Evolutionary conservation across 805 yeast genomes (phyloP), one percentile per base, ranked within the genome.

Genomic region (Groenewaldozyma salmanticensis): DNA sequence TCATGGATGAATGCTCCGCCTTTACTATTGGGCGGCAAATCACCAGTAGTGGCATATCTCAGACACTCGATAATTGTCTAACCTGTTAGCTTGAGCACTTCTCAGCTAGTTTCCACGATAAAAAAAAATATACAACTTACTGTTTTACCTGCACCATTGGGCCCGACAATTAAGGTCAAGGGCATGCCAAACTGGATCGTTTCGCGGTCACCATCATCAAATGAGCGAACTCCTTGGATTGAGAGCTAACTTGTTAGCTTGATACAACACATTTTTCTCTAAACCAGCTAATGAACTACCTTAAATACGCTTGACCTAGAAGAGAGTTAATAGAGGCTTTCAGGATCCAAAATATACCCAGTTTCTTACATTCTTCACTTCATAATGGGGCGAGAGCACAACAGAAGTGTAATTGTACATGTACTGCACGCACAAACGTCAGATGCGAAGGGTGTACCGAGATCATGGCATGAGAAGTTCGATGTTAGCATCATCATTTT

Each of bases 1-100:
- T 92, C 98, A 54, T 87, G 92, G 5, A 92, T 74, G 58, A 92
- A 92, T 1, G 96, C 97, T 5, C 97, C 97, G 39, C 95, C 95
- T 57, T 84, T 87, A 34, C 88, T 78, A 54, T 90, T 88, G 0
- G 98, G 98, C 1, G 99, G 99, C 44, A 88, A 65, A 54, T 82
- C 92, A 6, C 97, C 97, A 0, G 98, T 90, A 7, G 98, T 86
- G 17, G 94, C 90, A 60, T 87, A 92, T 57, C 87, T 75, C 45
- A 92, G 67, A 58, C 96, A 87, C 60, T 92, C 99, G 47, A 92
- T 94, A 43, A 92, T 79, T 1, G 97, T 88, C 56, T 61, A 18
- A 31, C n/a, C 34, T 16, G 9, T 31, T 15, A 15, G 7, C n/a
- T 9, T 15, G n/a, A 31, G n/a, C 18, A 15, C 34, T 31, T 7